Percentiles rank a stretch among this genome's conserved stretches.
phyloP scores from a whole-genome alignment of 2,329 filamentous ascomycete genomes.

The Pseudocercospora macadamiae region DNA sequence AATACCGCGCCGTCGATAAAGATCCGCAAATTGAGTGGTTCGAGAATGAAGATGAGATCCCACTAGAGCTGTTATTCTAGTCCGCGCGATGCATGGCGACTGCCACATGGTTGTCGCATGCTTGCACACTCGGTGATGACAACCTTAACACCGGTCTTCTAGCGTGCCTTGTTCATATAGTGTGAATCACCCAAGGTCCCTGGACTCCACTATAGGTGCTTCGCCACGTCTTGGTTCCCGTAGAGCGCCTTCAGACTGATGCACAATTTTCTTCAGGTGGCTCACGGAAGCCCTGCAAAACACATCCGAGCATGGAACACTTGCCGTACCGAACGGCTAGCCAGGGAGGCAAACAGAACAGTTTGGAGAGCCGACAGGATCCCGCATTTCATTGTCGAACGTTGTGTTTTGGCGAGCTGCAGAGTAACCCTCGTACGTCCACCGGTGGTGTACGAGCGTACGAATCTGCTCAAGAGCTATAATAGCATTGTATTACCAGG shows the following conservation, averaged over 20 bases:
- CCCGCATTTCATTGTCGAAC: neutral
- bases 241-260: neutral
- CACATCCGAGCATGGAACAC: neutral
- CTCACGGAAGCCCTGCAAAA: neutral
- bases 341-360: neutral
- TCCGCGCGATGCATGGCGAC: neutral
- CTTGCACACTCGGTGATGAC: neutral
- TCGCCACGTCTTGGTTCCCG: neutral
- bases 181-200: neutral
- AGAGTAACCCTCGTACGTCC: neutral
- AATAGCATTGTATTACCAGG: neutral
- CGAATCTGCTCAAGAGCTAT: neutral
- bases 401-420: neutral
- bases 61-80: too few relatives aligned
- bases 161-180: neutral
- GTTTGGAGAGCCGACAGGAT: neutral
- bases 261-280: neutral
- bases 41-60: neutral
- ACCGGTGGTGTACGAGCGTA: neutral
- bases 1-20: neutral
- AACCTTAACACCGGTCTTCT: neutral
- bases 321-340: neutral
- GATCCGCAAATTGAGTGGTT: neutral
- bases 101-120: neutral
- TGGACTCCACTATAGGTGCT: neutral